Evolutionary conservation across 2,329 filamentous ascomycete genomes (phyloP).

Genomic region (Aspergillus quadricinctus): DNA sequence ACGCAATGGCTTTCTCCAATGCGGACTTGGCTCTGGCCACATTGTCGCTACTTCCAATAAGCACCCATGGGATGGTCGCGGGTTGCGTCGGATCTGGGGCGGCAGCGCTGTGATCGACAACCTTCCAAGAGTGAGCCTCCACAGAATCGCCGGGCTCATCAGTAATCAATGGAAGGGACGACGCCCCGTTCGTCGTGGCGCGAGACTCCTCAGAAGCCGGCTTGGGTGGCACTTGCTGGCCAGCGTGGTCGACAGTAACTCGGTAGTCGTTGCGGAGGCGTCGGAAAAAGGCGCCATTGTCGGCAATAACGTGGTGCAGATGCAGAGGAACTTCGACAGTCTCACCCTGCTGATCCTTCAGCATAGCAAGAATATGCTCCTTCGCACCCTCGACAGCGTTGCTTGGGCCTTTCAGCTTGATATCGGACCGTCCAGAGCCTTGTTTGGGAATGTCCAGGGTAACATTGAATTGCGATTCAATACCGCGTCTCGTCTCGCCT

Average conservation of each 20-base stretch:
- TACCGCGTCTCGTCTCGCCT: slow-evolving; percentile 76
- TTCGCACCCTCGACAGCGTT: slow-evolving; percentile 80
- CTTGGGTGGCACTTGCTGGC: slow-evolving; percentile 70
- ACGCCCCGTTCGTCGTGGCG: slow-evolving; percentile 54
- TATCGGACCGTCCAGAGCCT: slow-evolving; percentile 73
- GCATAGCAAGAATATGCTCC: slow-evolving; percentile 68
- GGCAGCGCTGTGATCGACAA: slow-evolving; percentile 54
- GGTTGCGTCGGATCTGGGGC: slow-evolving; percentile 27
- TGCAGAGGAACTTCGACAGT: slow-evolving; percentile 77
- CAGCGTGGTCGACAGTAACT: slow-evolving; percentile 87
- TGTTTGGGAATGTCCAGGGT: slow-evolving; percentile 88
- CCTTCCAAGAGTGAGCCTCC: slow-evolving; percentile 76
- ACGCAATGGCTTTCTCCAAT: slow-evolving; percentile 67
- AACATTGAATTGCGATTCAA: slow-evolving; percentile 83
- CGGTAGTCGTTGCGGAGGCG: slow-evolving; percentile 78
- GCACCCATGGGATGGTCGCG: slow-evolving; percentile 70
- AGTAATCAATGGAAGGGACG: slow-evolving; percentile 80
- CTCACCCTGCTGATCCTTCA: slow-evolving; percentile 85
- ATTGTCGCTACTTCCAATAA: slow-evolving; percentile 72
- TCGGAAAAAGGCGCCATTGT: slow-evolving; percentile 92
- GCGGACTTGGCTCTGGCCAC: slow-evolving; percentile 75
- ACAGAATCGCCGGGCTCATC: slow-evolving; percentile 66
- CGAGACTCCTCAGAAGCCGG: slow-evolving; percentile 49
- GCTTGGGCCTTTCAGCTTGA: slow-evolving; percentile 79
- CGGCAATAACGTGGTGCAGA: slow-evolving; percentile 73